Base-by-base conservation (phyloP, 164 flowering plant genomes). In the Litsea cubeba region DNA sequence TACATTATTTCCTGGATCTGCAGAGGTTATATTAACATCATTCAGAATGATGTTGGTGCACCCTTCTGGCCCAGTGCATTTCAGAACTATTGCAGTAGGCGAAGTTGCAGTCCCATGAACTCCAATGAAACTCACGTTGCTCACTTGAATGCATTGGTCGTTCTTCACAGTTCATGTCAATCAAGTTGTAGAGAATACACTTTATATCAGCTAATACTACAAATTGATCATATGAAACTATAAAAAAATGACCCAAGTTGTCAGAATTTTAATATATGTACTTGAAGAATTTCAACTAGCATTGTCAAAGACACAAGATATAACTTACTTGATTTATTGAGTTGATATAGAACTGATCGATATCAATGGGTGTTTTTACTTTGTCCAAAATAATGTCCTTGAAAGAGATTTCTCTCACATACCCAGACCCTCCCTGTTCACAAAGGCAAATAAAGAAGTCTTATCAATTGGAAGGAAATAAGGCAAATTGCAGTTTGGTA, bases 371-470 rank as follows among this genome's bases (percentile, higher is more conserved):
- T 22, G 77, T 79, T 0, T 46, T 12, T 2, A 73, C 79, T 12
- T 6, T 68, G 0, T 1, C 40, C 2, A 87, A 46, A 7, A 17
- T 82, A 7, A 87, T 82, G 0, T 72, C 22, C 30, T 77, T 58
- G 46, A 83, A 87, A 0, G 77, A 62, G 71, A 87, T 81, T 12
- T 54, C 75, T 78, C 83, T 83, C 6, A 84, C 89, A 77, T 71
- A 76, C 46, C 89, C 89, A 24, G 65, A 66, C 14, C 76, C 71
- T 23, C 76, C 71, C 65, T 74, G 57, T 25, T 10, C 49, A 65
- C 49, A 6, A 49, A 0, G 1, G 14, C 20, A 24, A 30, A 30
- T 30, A 30, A 30, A 65, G 25, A 11, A 22, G 22, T 35, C 26
- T 17, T 3, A 8, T 22, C 23, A 51, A 20, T 22, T 50, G n/a